Conservation (phyloP, 2,329 filamentous ascomycete species). For the Colletotrichum kahawae region DNA sequence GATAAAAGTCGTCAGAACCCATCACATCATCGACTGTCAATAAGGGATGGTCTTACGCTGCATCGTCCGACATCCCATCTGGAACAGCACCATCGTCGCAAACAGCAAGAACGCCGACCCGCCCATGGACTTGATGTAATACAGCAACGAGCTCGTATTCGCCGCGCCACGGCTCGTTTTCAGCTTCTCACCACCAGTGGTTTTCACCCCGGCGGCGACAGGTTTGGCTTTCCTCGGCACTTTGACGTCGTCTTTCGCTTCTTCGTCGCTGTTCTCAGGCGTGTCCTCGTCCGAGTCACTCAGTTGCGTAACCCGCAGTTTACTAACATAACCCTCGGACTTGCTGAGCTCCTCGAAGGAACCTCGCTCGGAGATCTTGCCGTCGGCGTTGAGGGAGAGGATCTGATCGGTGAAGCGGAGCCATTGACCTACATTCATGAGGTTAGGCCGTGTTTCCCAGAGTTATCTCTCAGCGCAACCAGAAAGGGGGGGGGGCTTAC, state of each 20-base stretch:
- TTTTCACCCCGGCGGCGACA: accelerated
- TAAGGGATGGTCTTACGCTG: not conserved
- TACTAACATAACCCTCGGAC: not conserved
- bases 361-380: not conserved
- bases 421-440: not conserved
- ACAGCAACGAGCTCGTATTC: not conserved
- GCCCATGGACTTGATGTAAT: slow-evolving; percentile 9
- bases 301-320: not conserved
- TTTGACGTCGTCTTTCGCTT: not conserved
- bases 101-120: not conserved
- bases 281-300: not conserved
- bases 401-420: not conserved
- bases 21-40: not conserved
- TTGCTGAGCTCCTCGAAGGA: not conserved
- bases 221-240: not conserved
- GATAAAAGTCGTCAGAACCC: not conserved
- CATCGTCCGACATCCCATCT: slow-evolving; percentile 3
- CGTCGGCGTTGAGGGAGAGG: not conserved
- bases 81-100: not conserved
- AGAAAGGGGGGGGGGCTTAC: not conserved
- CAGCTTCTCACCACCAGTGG: not conserved
- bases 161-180: not conserved
- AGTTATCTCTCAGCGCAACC: not conserved
- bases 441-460: not conserved
- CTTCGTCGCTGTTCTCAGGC: not conserved